Conservation (phyloP, 306 rosid species). For the Mimosa bimucronata region DNA sequence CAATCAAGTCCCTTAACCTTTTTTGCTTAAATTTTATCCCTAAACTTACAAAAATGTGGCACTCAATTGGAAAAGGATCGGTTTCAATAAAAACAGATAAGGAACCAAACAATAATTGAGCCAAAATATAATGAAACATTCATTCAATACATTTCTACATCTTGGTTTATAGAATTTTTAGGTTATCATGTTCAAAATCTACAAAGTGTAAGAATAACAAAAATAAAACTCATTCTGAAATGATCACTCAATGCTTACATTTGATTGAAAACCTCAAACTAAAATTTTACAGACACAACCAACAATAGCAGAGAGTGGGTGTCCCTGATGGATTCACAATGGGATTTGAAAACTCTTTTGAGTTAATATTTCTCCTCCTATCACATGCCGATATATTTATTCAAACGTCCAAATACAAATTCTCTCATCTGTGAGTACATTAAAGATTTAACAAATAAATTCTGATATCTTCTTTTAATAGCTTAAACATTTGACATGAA, state of each 20-base stretch:
- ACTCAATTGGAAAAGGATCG: not conserved
- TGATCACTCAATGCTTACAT: not conserved
- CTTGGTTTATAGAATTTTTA: not conserved
- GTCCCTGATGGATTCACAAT: not conserved
- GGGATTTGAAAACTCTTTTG: not conserved
- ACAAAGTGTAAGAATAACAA: not conserved
- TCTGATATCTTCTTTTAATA: not conserved
- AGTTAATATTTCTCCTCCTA: not conserved
- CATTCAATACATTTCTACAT: not conserved
- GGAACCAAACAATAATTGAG: not conserved
- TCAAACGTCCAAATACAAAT: not conserved
- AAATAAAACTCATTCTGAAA: not conserved
- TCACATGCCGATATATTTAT: not conserved
- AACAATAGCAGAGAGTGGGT: not conserved
- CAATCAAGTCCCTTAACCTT: not conserved
- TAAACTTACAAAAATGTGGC: not conserved
- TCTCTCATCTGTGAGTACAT: not conserved
- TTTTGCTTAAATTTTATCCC: not conserved
- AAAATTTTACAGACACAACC: not conserved
- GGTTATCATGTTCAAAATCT: slow-evolving; percentile 19
- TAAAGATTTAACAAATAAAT: not conserved
- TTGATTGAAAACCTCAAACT: not conserved
- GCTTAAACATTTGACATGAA: not conserved
- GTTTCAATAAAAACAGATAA: not conserved
- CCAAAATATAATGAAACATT: not conserved